Percentiles rank a stretch among this genome's conserved stretches.
Evolutionary conservation across 106 monocot genomes (phyloP).

Genomic region (Allium fistulosum): DNA sequence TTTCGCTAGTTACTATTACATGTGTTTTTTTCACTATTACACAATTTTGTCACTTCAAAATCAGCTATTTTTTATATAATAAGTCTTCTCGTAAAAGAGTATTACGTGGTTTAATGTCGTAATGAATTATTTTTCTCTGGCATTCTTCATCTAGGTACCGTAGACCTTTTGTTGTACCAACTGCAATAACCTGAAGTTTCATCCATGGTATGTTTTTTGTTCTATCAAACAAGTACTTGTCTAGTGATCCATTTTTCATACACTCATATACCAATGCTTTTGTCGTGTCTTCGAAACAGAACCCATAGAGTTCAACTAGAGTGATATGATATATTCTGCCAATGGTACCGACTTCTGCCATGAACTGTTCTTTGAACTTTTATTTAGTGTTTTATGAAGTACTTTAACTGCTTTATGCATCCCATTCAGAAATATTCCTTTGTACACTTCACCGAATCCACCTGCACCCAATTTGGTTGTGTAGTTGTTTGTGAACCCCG

Average conservation of each 20-base stretch:
- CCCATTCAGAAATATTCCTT: constrained; percentile 12
- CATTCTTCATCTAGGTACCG: no score
- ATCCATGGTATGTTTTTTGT: no score
- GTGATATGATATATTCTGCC: constrained; percentile 16
- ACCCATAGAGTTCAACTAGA: constrained; percentile 9
- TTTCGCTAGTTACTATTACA: not conserved
- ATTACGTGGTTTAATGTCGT: constrained; percentile 33
- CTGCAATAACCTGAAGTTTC: no score
- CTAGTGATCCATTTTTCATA: constrained; percentile 5
- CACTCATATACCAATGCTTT: constrained; percentile 13
- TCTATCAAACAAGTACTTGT: not conserved
- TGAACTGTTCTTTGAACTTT: not conserved
- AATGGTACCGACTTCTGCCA: not conserved
- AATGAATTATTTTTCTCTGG: constrained; percentile 2
- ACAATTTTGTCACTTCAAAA: constrained; percentile 29
- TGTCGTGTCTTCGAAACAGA: constrained; percentile 8
- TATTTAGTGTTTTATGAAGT: not conserved
- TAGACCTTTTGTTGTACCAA: no score
- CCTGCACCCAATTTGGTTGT: no score
- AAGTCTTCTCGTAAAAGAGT: constrained; percentile 18
- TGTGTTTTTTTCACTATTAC: constrained; percentile 2
- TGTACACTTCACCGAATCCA: not conserved
- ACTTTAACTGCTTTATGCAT: constrained; percentile 8
- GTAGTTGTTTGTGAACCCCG: no score
- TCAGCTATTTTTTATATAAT: constrained; percentile 19